Evolutionary conservation across 208 protist species (phyloP).

Genomic region (Crithidia fasciculata): DNA sequence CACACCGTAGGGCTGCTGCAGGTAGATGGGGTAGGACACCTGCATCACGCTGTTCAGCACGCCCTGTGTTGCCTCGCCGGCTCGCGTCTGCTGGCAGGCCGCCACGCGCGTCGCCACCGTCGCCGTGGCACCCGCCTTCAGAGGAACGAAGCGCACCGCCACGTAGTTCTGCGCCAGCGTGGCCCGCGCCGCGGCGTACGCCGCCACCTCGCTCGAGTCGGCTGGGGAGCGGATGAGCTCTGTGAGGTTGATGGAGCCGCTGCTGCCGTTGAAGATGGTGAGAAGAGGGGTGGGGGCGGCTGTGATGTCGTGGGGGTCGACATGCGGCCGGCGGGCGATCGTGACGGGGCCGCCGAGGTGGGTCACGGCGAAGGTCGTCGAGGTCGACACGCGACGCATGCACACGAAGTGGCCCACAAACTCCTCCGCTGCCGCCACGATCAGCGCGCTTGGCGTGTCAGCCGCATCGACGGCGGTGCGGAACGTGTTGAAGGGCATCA

Average conservation of each 20-base stretch:
- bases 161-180: constrained; percentile 28
- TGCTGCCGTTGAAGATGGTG: constrained; percentile 63
- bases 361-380: constrained; percentile 18
- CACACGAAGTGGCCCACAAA: constrained; percentile 25
- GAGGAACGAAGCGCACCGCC: constrained; percentile 32
- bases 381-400: constrained; percentile 39
- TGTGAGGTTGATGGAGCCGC: constrained; percentile 31
- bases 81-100: constrained; percentile 14
- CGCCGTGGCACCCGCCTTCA: constrained; percentile 26
- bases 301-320: not conserved
- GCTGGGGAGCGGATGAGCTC: constrained; percentile 35
- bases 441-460: constrained; percentile 13
- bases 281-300: constrained; percentile 10
- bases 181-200: constrained; percentile 22
- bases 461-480: constrained; percentile 14
- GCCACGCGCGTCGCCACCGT: constrained; percentile 33
- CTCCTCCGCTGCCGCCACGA: constrained; percentile 8
- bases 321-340: not conserved
- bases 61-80: constrained; percentile 32
- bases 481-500: constrained; percentile 38
- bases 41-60: constrained; percentile 37
- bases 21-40: constrained; percentile 38
- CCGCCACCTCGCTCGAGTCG: constrained; percentile 17
- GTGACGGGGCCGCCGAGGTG: constrained; percentile 20
- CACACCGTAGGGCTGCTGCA: constrained; percentile 46